Conservation (phyloP, 352 stramenopile species). For the Pythium rishiriense region DNA sequence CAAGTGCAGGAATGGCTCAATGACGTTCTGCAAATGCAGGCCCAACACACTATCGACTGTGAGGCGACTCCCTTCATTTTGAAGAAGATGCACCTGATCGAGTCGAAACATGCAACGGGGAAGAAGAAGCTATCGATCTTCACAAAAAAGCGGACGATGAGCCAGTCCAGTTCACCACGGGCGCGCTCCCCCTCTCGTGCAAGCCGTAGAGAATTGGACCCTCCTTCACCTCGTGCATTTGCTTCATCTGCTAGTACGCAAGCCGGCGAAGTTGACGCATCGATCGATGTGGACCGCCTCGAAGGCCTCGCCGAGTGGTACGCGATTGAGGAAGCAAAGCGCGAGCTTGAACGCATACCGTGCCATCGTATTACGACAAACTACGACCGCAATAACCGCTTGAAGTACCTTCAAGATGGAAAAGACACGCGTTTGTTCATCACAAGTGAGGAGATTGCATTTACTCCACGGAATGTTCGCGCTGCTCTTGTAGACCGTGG, state of each 20-base stretch:
- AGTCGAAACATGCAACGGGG: slow-evolving; percentile 15
- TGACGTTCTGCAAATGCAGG: slow-evolving; percentile 61
- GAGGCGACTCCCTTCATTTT: slow-evolving; percentile 66
- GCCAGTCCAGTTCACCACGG: slow-evolving; percentile 10
- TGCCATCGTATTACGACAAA: slow-evolving; percentile 64
- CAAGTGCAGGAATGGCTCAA: slow-evolving; percentile 70
- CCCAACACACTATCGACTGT: slow-evolving; percentile 64
- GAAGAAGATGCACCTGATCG: slow-evolving; percentile 63
- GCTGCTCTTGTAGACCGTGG: slow-evolving; percentile 63
- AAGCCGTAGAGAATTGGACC: background rate
- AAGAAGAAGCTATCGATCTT: slow-evolving; percentile 8
- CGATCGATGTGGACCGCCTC: slow-evolving; percentile 46
- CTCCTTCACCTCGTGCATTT: slow-evolving; percentile 14
- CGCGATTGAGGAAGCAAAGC: slow-evolving; percentile 63
- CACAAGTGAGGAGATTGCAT: slow-evolving; percentile 64
- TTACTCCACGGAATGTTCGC: slow-evolving; percentile 57
- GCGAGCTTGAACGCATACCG: slow-evolving; percentile 65
- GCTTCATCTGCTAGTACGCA: background rate
- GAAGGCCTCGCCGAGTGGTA: slow-evolving; percentile 77
- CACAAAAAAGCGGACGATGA: slow-evolving; percentile 10
- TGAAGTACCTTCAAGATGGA: slow-evolving; percentile 50
- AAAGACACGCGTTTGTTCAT: slow-evolving; percentile 61
- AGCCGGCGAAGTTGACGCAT: slow-evolving; percentile 7
- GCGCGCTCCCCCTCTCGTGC: slow-evolving; percentile 16
- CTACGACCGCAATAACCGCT: slow-evolving; percentile 49